phyloP scores from a whole-genome alignment of 179 eudicot genomes.

The Kewa caespitosa region DNA sequence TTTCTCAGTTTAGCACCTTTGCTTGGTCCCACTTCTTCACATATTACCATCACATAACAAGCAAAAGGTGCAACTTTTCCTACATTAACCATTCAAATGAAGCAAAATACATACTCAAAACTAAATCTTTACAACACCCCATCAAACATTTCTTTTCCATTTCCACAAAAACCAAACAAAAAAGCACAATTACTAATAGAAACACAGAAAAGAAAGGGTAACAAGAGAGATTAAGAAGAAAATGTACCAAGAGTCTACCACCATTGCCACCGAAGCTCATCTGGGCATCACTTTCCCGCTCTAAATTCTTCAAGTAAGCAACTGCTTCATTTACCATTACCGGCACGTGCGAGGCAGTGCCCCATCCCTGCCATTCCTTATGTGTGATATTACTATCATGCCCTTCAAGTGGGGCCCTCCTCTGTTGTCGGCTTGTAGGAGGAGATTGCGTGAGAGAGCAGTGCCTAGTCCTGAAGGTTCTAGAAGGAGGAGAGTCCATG shows the following conservation, averaged over 20 bases:
- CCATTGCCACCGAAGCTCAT: constrained; percentile 77
- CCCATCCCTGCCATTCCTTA: constrained; percentile 94
- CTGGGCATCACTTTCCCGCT: constrained; percentile 41
- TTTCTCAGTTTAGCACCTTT: no score
- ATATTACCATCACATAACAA: no score
- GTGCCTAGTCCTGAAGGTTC: constrained; percentile 25
- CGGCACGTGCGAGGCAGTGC: constrained; percentile 66
- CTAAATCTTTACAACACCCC: background rate
- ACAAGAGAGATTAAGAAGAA: background rate
- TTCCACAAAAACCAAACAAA: background rate
- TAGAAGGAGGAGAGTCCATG: constrained; percentile 4
- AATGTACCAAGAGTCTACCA: constrained; percentile 56
- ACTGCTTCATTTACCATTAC: constrained; percentile 53
- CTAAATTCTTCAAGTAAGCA: constrained; percentile 59
- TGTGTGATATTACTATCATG: constrained; percentile 42
- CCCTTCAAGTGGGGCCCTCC: constrained; percentile 21
- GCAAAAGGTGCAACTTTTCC: no score
- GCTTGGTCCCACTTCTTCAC: no score
- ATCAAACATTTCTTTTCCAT: background rate
- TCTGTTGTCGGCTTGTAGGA: constrained; percentile 18
- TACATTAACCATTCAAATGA: no score
- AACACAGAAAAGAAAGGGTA: background rate
- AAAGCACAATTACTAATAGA: background rate
- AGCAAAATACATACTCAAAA: no score
- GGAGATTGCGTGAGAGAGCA: constrained; percentile 40